Evolutionary conservation across 2,329 filamentous ascomycete genomes (phyloP).

Genomic region (Pseudocercospora musae): DNA sequence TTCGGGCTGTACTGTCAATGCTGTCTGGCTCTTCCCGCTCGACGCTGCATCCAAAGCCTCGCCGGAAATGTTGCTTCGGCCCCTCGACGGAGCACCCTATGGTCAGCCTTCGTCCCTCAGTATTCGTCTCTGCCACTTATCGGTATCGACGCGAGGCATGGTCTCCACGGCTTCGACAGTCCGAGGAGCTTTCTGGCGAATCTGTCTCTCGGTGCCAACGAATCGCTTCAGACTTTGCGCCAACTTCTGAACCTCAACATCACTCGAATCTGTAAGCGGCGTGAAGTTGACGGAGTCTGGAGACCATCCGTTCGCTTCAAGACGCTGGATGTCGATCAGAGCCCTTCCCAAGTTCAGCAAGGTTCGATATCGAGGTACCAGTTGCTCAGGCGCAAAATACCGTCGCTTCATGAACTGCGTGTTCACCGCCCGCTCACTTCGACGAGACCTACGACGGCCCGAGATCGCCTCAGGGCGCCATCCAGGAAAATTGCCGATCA

Average conservation of each 20-base stretch:
- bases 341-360: slow-evolving; percentile 42
- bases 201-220: slow-evolving; percentile 28
- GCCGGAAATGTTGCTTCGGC: neutral
- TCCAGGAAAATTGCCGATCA: slow-evolving; percentile 76
- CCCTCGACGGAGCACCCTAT: neutral
- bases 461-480: slow-evolving; percentile 49
- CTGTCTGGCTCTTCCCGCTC: neutral
- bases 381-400: slow-evolving; percentile 23
- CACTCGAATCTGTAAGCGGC: slow-evolving; percentile 23
- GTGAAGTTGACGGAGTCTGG: slow-evolving; percentile 12
- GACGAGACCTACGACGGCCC: slow-evolving; percentile 4
- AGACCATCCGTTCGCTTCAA: slow-evolving; percentile 32
- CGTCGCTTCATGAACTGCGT: slow-evolving; percentile 31
- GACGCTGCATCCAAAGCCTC: neutral
- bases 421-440: slow-evolving; percentile 22
- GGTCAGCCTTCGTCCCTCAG: neutral
- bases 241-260: slow-evolving; percentile 14
- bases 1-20: neutral
- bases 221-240: slow-evolving; percentile 18
- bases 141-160: slow-evolving; percentile 38
- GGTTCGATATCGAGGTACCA: slow-evolving; percentile 45
- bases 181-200: slow-evolving; percentile 38
- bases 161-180: slow-evolving; percentile 44
- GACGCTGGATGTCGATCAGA: slow-evolving; percentile 34
- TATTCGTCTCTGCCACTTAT: neutral